Percentiles rank a stretch among this genome's conserved stretches.
These are phyloP conservation scores for Tetraselmis striata DNA, from an alignment of 139 green algal species.

Conservation along the genomic window DNA sequence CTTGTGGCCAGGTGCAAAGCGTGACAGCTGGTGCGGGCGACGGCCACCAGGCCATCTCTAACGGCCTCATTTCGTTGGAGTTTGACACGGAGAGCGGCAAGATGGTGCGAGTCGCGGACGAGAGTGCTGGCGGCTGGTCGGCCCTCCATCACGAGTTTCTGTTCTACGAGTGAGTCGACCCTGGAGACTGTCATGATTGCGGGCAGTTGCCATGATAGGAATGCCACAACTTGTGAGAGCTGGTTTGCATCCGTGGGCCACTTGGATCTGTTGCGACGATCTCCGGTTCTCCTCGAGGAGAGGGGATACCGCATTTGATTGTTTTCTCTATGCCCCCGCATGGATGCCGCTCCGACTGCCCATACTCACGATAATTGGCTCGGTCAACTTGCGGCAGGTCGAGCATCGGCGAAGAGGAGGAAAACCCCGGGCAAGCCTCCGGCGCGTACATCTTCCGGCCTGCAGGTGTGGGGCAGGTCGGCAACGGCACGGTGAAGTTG, in stretches of 20 bases:
- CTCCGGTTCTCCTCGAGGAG: too few species aligned
- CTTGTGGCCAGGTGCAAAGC: neutral
- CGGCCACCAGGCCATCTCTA: neutral
- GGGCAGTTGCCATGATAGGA: too few species aligned
- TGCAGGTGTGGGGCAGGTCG: neutral
- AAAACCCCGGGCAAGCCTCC: slow-evolving; percentile 16
- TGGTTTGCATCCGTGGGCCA: too few species aligned
- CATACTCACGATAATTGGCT: too few species aligned
- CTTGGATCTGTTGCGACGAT: too few species aligned
- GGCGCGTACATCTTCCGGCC: slow-evolving; percentile 66
- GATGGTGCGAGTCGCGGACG: neutral
- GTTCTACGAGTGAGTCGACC: neutral
- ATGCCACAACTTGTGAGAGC: too few species aligned
- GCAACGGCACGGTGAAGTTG: slow-evolving; percentile 1
- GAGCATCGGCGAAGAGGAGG: neutral
- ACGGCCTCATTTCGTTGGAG: neutral
- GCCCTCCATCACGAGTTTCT: neutral
- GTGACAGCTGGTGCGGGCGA: neutral
- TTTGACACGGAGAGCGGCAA: neutral
- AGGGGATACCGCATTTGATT: too few species aligned
- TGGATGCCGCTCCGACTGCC: too few species aligned
- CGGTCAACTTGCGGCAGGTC: neutral
- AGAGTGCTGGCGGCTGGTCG: neutral
- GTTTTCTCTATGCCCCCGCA: too few species aligned
- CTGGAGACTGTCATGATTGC: too few species aligned